Evolutionary conservation across 768 basidiomycete genomes (phyloP).

Genomic region (Zangia roseola): DNA sequence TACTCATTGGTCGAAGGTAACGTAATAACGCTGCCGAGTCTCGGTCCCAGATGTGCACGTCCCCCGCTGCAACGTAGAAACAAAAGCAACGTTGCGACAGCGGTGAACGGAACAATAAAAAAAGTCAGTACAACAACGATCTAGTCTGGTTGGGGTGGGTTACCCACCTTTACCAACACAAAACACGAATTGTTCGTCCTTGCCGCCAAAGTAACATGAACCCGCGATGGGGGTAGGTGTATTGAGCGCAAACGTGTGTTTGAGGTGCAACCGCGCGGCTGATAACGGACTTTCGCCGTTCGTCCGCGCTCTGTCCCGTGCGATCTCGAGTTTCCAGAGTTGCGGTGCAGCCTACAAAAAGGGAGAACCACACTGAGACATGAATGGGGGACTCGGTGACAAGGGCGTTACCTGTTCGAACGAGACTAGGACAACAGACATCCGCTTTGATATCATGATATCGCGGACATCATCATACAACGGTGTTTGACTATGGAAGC

Average conservation of each 20-base stretch:
- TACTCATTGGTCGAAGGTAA: conserved; percentile 56
- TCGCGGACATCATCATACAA: conserved; percentile 54
- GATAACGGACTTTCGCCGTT: conserved; percentile 18
- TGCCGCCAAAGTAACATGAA: conserved; percentile 78
- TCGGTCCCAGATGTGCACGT: conserved; percentile 85
- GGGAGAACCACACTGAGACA: background rate
- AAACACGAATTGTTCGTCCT: conserved; percentile 73
- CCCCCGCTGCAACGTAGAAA: conserved; percentile 51
- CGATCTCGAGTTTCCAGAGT: conserved; percentile 67
- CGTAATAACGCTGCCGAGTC: conserved; percentile 73
- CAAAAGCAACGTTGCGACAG: background rate
- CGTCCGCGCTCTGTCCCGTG: conserved; percentile 48
- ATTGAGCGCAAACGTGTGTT: conserved; percentile 70
- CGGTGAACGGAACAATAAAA: no score
- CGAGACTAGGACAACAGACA: conserved; percentile 42
- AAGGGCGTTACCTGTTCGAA: conserved; percentile 25
- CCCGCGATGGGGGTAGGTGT: conserved; percentile 69
- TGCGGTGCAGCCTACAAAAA: conserved; percentile 60
- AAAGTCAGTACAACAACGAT: background rate
- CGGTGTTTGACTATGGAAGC: conserved; percentile 43
- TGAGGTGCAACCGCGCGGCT: conserved; percentile 32
- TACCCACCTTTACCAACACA: conserved; percentile 71
- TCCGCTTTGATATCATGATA: conserved; percentile 44
- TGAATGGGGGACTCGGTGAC: background rate
- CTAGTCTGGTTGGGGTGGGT: background rate